A percentile compares a stretch with the other conserved stretches of the same genome.
These are phyloP conservation scores for Clarireedia sp. DNA, from an alignment of 2,329 filamentous ascomycete genomes.

Conservation along the genomic window DNA sequence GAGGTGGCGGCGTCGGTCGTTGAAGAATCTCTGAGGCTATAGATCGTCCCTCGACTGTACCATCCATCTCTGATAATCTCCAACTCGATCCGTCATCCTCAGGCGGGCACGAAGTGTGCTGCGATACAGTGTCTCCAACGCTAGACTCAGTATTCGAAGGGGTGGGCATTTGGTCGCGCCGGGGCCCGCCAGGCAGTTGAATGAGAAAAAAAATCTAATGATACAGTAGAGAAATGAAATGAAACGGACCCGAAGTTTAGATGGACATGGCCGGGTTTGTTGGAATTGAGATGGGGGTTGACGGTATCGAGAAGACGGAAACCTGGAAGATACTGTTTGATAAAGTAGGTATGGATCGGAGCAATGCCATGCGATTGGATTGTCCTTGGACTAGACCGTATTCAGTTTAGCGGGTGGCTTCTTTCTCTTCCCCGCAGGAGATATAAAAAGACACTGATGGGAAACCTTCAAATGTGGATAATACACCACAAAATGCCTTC, in stretches of 20 bases:
- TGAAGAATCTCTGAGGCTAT: constrained; percentile 24
- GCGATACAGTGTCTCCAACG: constrained; percentile 18
- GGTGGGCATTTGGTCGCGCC: constrained; percentile 31
- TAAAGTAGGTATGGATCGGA: constrained; percentile 15
- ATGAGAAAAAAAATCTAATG: constrained; percentile 20
- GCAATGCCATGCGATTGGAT: constrained; percentile 7
- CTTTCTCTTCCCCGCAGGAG: constrained; percentile 4
- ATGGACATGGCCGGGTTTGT: constrained; percentile 20
- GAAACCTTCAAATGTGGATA: no score
- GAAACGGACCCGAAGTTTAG: constrained; percentile 17
- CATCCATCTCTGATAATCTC: constrained; percentile 30
- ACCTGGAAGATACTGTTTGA: constrained; percentile 6
- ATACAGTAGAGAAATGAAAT: constrained; percentile 26
- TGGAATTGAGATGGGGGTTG: constrained; percentile 16
- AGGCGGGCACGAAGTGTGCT: constrained; percentile 36
- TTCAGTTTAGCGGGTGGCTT: neutral
- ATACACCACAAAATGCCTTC: no score
- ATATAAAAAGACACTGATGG: neutral
- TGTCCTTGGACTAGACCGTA: neutral
- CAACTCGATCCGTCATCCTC: constrained; percentile 32
- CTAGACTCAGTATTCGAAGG: constrained; percentile 23
- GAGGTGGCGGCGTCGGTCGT: constrained; percentile 24
- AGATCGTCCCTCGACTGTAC: constrained; percentile 23
- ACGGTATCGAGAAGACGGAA: constrained; percentile 12
- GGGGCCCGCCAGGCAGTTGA: constrained; percentile 25